Evolutionary conservation across 257 asterid species (phyloP).

Genomic region (Capsicum baccatum): DNA sequence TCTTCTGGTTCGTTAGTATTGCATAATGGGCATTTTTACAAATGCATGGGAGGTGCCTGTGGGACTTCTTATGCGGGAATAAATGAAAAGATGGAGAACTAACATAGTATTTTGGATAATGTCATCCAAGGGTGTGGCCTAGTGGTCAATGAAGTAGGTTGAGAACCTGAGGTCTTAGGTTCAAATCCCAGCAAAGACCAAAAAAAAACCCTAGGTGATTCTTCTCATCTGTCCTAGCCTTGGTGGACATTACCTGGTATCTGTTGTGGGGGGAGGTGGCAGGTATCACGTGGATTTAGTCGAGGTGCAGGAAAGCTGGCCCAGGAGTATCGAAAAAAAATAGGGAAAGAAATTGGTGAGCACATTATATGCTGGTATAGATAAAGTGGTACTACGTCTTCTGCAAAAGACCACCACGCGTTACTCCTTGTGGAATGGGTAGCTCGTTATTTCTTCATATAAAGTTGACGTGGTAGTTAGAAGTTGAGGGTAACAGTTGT

Average conservation of each 20-base stretch:
- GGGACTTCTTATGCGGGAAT: conserved; percentile 6
- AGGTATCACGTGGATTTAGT: no score
- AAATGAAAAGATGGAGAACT: conserved; percentile 21
- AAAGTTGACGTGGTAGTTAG: neutral
- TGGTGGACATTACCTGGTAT: no score
- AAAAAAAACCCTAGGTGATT: no score
- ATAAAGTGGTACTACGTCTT: neutral
- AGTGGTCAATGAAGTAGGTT: no score
- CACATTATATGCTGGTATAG: conserved; percentile 14
- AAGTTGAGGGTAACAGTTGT: neutral
- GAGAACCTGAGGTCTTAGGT: no score
- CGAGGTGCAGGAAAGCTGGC: no score
- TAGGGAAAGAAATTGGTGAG: neutral
- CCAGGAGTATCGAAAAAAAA: no score
- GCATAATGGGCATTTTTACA: neutral
- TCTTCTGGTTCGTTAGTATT: neutral
- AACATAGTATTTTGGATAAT: neutral
- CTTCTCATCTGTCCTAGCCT: no score
- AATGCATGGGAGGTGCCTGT: neutral
- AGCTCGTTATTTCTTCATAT: conserved; percentile 15
- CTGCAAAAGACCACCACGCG: neutral
- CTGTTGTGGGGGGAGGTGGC: no score
- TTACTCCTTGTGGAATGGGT: conserved; percentile 11
- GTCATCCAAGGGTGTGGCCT: neutral
- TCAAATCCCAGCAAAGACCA: no score